Evolutionary conservation across 2,329 filamentous ascomycete genomes (phyloP), one percentile per base, ranked within the genome.

Genomic region (Aspergillus alliaceus): DNA sequence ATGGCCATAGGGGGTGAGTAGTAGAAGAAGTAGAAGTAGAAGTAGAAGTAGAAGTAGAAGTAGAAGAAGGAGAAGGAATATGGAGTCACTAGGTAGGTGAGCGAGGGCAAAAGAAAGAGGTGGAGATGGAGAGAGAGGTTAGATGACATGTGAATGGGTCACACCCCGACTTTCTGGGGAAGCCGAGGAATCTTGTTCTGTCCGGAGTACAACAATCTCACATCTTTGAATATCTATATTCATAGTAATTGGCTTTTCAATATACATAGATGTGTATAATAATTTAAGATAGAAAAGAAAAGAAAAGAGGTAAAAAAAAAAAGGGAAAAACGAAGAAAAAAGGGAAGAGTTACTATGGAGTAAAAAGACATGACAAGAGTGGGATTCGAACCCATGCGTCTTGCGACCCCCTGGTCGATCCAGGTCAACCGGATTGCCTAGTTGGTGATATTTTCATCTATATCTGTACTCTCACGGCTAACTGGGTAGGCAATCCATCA

Each of bases 141-240:
- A 25, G 42, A 47, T 65, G 61, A 50, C 60, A 66, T 64, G 63
- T 64, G 64, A 63, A 63, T 42, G 40, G 27, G 32, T 18, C 54
- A 25, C 39, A 32, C 57, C 50, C 57, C 54, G 39, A 53, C 42
- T 58, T 59, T 54, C 57, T 59, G 59, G 57, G 55, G 51, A 46
- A 52, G 40, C 40, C 40, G 40, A 44, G 40, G 40, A 44, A 44
- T 42, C 18, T 40, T 22, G n/a, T 20, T 40, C 18, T 4, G 18
- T 40, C 18, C 37, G 37, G 37, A n/a, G n/a, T n/a, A n/a, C n/a
- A n/a, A n/a, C n/a, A n/a, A n/a, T n/a, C n/a, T n/a, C n/a, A n/a
- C n/a, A n/a, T n/a, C n/a, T n/a, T n/a, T n/a, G n/a, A n/a, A n/a
- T n/a, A n/a, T n/a, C n/a, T n/a, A n/a, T n/a, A n/a, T n/a, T n/a